These are phyloP conservation scores for Boletus eberwhitei DNA, from an alignment of 768 basidiomycete genomes.

Conservation along the genomic window DNA sequence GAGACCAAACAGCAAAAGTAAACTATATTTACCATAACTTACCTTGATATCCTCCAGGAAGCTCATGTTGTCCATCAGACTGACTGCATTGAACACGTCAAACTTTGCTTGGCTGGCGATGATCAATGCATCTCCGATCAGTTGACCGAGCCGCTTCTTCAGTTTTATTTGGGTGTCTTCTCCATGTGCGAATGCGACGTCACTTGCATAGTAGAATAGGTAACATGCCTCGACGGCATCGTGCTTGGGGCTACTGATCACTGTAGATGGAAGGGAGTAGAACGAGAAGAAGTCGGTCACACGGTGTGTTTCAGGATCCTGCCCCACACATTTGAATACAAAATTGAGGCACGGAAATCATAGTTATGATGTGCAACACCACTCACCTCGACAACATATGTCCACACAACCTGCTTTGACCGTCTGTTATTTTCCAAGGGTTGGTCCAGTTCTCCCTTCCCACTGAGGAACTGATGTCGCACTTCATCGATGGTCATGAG, in stretches of 20 bases:
- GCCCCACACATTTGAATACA: background rate
- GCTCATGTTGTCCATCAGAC: conserved; percentile 87
- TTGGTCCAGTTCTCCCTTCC: conserved; percentile 55
- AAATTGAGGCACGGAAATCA: background rate
- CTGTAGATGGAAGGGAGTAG: conserved; percentile 92
- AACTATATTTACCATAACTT: conserved; percentile 13
- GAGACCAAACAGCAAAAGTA: background rate
- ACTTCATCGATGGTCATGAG: conserved; percentile 74
- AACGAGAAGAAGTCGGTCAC: conserved; percentile 98
- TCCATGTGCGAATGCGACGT: conserved; percentile 59
- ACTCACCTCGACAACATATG: conserved; percentile 87
- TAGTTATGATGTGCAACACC: conserved; percentile 26
- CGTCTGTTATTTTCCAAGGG: conserved; percentile 40
- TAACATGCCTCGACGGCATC: conserved; percentile 87
- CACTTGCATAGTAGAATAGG: conserved; percentile 92
- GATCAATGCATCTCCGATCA: conserved; percentile 79
- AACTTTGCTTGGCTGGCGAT: conserved; percentile 83
- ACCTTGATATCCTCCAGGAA: conserved; percentile 86
- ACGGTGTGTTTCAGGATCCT: conserved; percentile 79
- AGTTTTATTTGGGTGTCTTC: conserved; percentile 61
- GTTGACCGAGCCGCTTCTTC: conserved; percentile 62
- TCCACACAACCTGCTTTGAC: conserved; percentile 87
- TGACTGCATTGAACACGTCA: conserved; percentile 95
- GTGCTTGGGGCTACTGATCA: conserved; percentile 75
- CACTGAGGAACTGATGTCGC: conserved; percentile 85